A percentile compares a stretch with the other conserved stretches of the same genome.
phyloP scores from a whole-genome alignment of 371 early-diverging fungal genomes.

The Globomyces sp. region DNA sequence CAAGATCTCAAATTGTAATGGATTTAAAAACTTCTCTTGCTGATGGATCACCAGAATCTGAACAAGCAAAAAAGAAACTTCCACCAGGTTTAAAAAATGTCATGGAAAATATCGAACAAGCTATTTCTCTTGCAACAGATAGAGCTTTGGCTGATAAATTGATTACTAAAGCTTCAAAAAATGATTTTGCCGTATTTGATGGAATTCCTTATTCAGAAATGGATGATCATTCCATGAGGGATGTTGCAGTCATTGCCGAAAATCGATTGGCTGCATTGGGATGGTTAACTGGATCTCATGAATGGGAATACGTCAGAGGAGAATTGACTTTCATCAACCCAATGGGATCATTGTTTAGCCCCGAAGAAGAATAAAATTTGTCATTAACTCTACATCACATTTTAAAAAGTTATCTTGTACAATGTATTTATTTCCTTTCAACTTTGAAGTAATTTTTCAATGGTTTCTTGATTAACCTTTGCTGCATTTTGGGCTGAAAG shows the following conservation, averaged over 20 bases:
- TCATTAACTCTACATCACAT: not conserved
- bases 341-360: conserved; percentile 47
- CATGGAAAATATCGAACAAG: conserved; percentile 41
- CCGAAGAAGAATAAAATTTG: conserved; percentile 24
- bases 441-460: not conserved
- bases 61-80: conserved; percentile 29
- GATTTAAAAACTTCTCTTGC: conserved; percentile 28
- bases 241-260: conserved; percentile 50
- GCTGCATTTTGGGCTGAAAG: too few species aligned
- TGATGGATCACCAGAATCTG: conserved; percentile 21
- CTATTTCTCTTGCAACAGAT: conserved; percentile 42
- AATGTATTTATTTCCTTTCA: not conserved
- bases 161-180: conserved; percentile 29
- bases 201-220: conserved; percentile 39
- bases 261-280: conserved; percentile 51
- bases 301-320: conserved; percentile 45
- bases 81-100: conserved; percentile 42
- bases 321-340: conserved; percentile 53
- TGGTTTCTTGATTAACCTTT: not conserved
- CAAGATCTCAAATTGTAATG: conserved; percentile 50
- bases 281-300: conserved; percentile 44
- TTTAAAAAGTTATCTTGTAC: not conserved
- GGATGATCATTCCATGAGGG: conserved; percentile 38
- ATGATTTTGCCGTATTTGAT: conserved; percentile 50
- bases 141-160: conserved; percentile 40